Conservation (phyloP, 1,284 basidiomycete species). For the Ustilago shanxiensis region DNA sequence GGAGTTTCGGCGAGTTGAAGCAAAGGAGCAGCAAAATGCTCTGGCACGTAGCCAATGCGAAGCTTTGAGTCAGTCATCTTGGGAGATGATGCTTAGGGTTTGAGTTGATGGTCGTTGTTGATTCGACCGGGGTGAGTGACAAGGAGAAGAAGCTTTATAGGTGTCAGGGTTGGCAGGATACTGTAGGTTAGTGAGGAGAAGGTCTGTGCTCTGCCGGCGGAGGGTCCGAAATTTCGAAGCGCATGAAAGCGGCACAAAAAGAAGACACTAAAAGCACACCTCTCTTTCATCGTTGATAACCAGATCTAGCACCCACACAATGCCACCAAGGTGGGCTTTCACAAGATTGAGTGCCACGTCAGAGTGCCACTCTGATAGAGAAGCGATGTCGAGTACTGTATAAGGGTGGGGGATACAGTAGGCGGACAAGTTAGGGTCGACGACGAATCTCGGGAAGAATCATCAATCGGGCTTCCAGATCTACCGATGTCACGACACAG, state of each 20-base stretch:
- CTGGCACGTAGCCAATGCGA: conserved; percentile 66
- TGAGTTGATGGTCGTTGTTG: neutral
- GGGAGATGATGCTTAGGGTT: neutral
- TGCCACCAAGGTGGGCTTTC: too few relatives aligned
- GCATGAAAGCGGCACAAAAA: too few relatives aligned
- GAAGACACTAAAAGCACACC: too few relatives aligned
- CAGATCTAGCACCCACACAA: too few relatives aligned
- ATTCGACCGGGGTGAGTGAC: neutral
- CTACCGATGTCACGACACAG: neutral
- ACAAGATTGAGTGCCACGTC: too few relatives aligned
- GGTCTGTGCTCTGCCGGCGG: conserved; percentile 2
- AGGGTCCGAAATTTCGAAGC: neutral
- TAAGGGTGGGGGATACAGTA: too few relatives aligned
- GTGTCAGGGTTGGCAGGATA: neutral
- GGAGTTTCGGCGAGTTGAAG: conserved; percentile 55
- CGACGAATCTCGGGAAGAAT: too few relatives aligned
- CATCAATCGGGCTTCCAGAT: neutral
- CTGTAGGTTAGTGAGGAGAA: neutral
- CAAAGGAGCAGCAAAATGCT: conserved; percentile 66
- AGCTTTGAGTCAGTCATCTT: conserved; percentile 29
- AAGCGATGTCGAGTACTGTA: too few relatives aligned
- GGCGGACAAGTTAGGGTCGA: too few relatives aligned
- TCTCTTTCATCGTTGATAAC: too few relatives aligned
- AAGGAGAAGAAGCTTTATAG: neutral
- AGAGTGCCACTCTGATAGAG: too few relatives aligned